phyloP scores from a whole-genome alignment of 768 basidiomycete genomes.

The Cytidiella melzeri region DNA sequence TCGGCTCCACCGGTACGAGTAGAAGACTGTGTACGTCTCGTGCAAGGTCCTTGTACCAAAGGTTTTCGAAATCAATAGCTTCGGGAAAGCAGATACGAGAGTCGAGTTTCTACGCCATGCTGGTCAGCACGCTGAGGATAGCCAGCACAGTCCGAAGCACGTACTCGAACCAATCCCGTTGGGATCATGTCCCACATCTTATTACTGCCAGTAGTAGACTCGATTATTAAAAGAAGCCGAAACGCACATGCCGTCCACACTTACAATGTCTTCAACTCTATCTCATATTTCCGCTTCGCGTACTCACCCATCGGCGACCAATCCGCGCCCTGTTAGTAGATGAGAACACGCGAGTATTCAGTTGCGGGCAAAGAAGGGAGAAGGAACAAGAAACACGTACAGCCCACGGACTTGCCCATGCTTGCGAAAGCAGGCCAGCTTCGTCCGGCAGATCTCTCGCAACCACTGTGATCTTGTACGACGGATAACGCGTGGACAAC shows the following conservation, averaged over 20 bases:
- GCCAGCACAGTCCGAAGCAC: slow-evolving; percentile 6
- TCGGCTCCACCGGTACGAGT: neutral
- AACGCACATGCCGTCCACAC: too few species aligned
- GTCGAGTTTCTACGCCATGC: slow-evolving; percentile 27
- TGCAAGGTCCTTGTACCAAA: slow-evolving; percentile 37
- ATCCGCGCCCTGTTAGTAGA: too few species aligned
- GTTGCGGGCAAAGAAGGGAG: too few species aligned
- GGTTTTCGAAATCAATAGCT: slow-evolving; percentile 7
- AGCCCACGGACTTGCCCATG: slow-evolving; percentile 47
- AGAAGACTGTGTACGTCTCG: slow-evolving; percentile 28
- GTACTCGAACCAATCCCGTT: slow-evolving; percentile 34
- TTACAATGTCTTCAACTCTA: slow-evolving; percentile 40
- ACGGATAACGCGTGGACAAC: slow-evolving; percentile 21
- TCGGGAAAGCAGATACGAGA: slow-evolving; percentile 27
- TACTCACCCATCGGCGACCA: slow-evolving; percentile 36
- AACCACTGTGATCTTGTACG: slow-evolving; percentile 28
- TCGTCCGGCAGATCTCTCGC: slow-evolving; percentile 34
- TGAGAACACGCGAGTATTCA: too few species aligned
- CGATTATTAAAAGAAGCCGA: too few species aligned
- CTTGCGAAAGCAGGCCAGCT: slow-evolving; percentile 33
- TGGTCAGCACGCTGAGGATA: slow-evolving; percentile 6
- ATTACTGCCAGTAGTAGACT: slow-evolving; percentile 31
- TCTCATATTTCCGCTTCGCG: slow-evolving; percentile 28
- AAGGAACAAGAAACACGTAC: slow-evolving; percentile 23
- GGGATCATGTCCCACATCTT: slow-evolving; percentile 44